Evolutionary conservation across 305 asterid species (phyloP).

Genomic region (Caryopteris hybrid): DNA sequence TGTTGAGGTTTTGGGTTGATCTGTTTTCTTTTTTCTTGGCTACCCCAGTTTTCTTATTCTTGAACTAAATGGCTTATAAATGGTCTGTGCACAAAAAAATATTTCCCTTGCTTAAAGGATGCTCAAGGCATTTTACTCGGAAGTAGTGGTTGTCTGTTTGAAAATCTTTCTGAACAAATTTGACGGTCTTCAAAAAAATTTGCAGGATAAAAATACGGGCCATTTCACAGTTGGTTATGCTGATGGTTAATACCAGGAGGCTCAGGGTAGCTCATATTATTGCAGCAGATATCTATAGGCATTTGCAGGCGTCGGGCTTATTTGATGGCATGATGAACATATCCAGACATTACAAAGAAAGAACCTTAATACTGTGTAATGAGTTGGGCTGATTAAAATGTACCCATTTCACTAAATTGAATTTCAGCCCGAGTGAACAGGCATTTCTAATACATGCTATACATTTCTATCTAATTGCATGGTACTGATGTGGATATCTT

Average conservation of each 20-base stretch:
- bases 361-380: neutral
- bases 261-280: neutral
- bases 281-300: neutral
- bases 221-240: constrained; percentile 29
- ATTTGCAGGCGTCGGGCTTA: neutral
- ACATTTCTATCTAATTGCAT: no score
- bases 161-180: neutral
- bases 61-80: neutral
- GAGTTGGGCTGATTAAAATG: neutral
- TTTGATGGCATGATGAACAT: no score
- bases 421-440: neutral
- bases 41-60: no score
- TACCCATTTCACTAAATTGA: neutral
- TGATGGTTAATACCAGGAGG: constrained; percentile 13
- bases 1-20: neutral
- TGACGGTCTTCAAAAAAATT: neutral
- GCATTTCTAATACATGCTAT: no score
- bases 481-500: no score
- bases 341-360: neutral
- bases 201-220: constrained; percentile 40
- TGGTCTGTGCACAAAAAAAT: no score
- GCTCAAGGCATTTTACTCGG: neutral
- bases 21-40: neutral
- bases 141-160: no score
- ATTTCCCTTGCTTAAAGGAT: no score